Evolutionary conservation across 1,284 basidiomycete species (phyloP).

Genomic region (Trichosporon ovoides): DNA sequence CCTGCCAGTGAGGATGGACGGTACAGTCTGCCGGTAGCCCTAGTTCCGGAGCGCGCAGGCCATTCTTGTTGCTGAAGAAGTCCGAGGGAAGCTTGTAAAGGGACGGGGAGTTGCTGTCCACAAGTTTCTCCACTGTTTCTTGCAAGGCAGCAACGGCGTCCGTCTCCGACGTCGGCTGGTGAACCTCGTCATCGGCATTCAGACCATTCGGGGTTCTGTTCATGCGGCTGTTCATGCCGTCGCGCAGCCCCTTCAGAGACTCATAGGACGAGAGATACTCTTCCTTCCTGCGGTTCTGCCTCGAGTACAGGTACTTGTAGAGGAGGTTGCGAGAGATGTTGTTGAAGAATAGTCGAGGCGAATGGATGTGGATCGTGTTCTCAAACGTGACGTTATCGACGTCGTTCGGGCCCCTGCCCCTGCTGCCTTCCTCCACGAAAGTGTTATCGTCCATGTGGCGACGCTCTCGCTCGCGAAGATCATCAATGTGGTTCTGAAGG

Average conservation of each 20-base stretch:
- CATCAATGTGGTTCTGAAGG: slow-evolving; percentile 28
- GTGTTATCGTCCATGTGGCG: slow-evolving; percentile 37
- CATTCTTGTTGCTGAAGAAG: slow-evolving; percentile 17
- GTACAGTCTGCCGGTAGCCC: slow-evolving; percentile 45
- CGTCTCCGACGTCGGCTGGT: neutral
- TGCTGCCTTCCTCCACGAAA: slow-evolving; percentile 13
- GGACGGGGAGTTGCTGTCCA: slow-evolving; percentile 14
- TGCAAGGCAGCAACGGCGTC: slow-evolving; percentile 8
- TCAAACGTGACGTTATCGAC: slow-evolving; percentile 52
- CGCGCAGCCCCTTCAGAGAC: slow-evolving; percentile 51
- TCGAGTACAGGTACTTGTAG: slow-evolving; percentile 85
- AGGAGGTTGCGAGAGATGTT: slow-evolving; percentile 74
- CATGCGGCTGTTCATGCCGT: slow-evolving; percentile 26
- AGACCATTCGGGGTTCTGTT: slow-evolving; percentile 18
- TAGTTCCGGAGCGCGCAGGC: slow-evolving; percentile 17
- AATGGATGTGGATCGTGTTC: slow-evolving; percentile 87
- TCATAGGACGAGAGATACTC: slow-evolving; percentile 84
- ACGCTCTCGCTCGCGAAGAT: slow-evolving; percentile 26
- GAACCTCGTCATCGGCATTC: slow-evolving; percentile 15
- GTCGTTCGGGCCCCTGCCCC: neutral
- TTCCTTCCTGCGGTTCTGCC: slow-evolving; percentile 64
- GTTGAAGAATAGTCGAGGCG: slow-evolving; percentile 75
- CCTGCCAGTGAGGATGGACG: slow-evolving; percentile 63
- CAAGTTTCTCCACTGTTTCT: slow-evolving; percentile 22
- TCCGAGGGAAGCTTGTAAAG: slow-evolving; percentile 26